Base-by-base conservation (phyloP, 108 stramenopile species). In the Seminavis robusta region DNA sequence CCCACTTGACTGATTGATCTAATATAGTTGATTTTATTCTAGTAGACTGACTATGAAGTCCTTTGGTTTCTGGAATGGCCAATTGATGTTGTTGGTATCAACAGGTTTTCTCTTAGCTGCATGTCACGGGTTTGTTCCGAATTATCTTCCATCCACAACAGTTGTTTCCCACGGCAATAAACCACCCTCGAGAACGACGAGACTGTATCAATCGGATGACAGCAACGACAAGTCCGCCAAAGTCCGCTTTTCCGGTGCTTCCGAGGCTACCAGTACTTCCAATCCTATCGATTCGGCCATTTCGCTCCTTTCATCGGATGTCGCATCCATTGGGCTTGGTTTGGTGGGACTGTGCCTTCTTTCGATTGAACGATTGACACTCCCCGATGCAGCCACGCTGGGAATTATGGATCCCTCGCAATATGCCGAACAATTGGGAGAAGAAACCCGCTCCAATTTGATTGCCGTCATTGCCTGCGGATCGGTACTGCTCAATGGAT, bases 401-500 rank as follows among this genome's bases (percentile, higher is more conserved):
- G 53, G 13, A 8, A 13, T 10, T 4, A 21, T 7, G 17, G 57
- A 41, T 30, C 16, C 52, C 1, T 20, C 56, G n/a, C 2, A 24
- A 24, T 54, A 52, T 5, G 53, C 67, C 33, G 59, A 74, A 19
- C 46, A 54, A 1, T 49, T 74, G 73, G 52, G 63, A 6, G 41
- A 59, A 43, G 48, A 73, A 46, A 79, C 78, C 15, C 33, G 78
- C 13, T 47, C 72, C 8, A 86, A 92, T 70, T 47, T 92, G 34
- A 47, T 92, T 43, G 90, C 74, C 2, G 81, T 86, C 6, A 84
- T 92, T 73, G 82, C 84, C 4, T 76, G 79, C 25, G 86, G 84
- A 45, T 80, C 86, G 31, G 84, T 92, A 10, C 55, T 92, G 41
- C 60, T 88, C 58, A 92, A 88, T 71, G 90, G 90, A 16, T 56